Evolutionary conservation across 2,329 filamentous ascomycete species (phyloP), one percentile per base, ranked within the genome.

Genomic region (Colletotrichum abscissum): DNA sequence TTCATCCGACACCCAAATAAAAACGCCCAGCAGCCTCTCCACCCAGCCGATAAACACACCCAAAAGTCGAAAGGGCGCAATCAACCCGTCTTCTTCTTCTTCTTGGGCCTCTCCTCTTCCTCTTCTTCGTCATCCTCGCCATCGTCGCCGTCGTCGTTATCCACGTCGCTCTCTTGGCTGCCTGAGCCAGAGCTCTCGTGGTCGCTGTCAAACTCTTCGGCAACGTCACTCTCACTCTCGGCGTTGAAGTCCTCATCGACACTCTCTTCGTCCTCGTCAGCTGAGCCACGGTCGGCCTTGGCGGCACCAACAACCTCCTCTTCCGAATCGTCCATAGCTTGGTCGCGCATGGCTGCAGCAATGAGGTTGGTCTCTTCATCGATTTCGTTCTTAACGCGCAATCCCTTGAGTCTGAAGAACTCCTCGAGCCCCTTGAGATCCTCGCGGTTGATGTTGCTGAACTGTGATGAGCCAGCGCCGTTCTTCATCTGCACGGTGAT

Each of bases 381-480:
- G 86, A 99, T 98, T 85, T 99, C 97, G 82, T 99, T 99, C 92
- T 98, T 98, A 70, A 97, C 95, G 67, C 96, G 94, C 79, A 99
- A 90, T 74, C 93, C 94, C 88, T 98, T 98, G 77, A 95, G 91
- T 84, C 97, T 97, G 90, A 99, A 98, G 86, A 99, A 99, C 77
- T 93, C 92, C 83, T 99, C 97, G n/a, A 99, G 90, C 7, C 94
- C 94, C 84, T 97, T 94, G 83, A 98, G 94, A 82, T 99, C 97
- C 86, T 99, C 97, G 78, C 96, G 93, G 82, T 98, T 99, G 83
- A 99, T 99, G 87, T 99, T 99, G 85, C 95, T 98, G 86, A 99
- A 99, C 80, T 98, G 95, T 78, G 95, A 95, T 79, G 97, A 95
- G 70, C 94, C 93, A 65, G 91, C 89, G n/a, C 94, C 94, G 77